Evolutionary conservation across 805 yeast species (phyloP).

Genomic region (Sugiyamaella floridensis): DNA sequence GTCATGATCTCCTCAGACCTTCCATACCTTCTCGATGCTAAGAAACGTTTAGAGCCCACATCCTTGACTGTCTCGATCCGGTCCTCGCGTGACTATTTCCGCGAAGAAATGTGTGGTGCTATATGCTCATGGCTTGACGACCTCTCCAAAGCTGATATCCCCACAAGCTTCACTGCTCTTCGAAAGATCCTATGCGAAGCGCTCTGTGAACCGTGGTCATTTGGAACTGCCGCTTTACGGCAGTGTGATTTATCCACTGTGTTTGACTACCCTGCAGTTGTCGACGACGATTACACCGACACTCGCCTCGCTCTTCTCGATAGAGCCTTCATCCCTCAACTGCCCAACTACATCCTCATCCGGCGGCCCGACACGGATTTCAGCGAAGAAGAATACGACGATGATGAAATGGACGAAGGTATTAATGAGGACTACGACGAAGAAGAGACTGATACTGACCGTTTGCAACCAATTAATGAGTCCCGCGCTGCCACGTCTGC

Average conservation of each 20-base stretch:
- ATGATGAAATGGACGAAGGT: conserved; percentile 5
- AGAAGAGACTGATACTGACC: conserved; percentile 1
- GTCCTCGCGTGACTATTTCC: conserved; percentile 58
- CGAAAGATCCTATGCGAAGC: conserved; percentile 50
- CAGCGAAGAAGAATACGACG: conserved; percentile 4
- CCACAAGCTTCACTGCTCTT: conserved; percentile 41
- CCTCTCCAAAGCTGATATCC: conserved; percentile 47
- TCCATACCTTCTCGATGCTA: conserved; percentile 44
- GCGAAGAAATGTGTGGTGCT: conserved; percentile 77
- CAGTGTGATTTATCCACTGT: conserved; percentile 1
- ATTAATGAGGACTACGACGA: conserved; percentile 1
- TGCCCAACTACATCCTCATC: background rate
- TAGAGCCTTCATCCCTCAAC: conserved; percentile 17
- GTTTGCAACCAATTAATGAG: background rate
- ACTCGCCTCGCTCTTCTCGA: conserved; percentile 6
- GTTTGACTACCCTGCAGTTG: background rate
- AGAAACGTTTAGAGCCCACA: conserved; percentile 50
- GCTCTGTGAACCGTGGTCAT: conserved; percentile 55
- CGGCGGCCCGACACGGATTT: background rate
- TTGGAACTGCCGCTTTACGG: conserved; percentile 36
- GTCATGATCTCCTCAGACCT: conserved; percentile 54
- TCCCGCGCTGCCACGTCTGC: background rate
- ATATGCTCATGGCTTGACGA: conserved; percentile 60
- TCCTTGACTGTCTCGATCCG: conserved; percentile 63
- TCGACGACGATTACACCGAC: conserved; percentile 1